Percentiles rank a stretch among this genome's conserved stretches.
Conservation (phyloP, 2,329 filamentous ascomycete genomes). For the Monosporascus sp. region DNA sequence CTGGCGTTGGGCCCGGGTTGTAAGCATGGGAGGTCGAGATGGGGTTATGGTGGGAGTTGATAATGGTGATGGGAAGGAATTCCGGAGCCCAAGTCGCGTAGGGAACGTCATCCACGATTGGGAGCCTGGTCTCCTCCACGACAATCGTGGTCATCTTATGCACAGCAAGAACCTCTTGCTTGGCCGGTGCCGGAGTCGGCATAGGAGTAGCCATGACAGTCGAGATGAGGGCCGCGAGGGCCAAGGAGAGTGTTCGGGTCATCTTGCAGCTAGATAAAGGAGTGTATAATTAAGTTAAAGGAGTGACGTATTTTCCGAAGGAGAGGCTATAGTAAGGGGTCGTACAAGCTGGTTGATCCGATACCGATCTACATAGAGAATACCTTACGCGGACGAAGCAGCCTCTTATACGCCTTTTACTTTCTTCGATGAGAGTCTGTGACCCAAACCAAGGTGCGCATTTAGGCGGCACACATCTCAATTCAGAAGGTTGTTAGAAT, state of each 20-base stretch:
- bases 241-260: not conserved
- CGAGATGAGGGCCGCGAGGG: not conserved
- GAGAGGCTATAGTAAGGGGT: not conserved
- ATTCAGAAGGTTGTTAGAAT: not conserved
- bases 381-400: not conserved
- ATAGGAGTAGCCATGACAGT: not conserved
- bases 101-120: not conserved
- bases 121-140: not conserved
- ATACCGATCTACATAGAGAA: too few relatives aligned
- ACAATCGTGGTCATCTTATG: not conserved
- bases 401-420: not conserved
- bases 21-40: constrained; percentile 12
- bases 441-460: not conserved
- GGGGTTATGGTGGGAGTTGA: constrained; percentile 4
- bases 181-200: not conserved
- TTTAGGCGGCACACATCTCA: not conserved
- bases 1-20: constrained; percentile 1
- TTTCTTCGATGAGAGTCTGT: not conserved
- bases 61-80: constrained; percentile 9
- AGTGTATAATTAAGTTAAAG: not conserved
- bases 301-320: not conserved
- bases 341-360: not conserved
- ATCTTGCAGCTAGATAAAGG: not conserved
- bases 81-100: not conserved
- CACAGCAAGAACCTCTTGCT: not conserved